Evolutionary conservation across 164 flowering plant genomes (phyloP).

Genomic region (Dillenia turbinata): DNA sequence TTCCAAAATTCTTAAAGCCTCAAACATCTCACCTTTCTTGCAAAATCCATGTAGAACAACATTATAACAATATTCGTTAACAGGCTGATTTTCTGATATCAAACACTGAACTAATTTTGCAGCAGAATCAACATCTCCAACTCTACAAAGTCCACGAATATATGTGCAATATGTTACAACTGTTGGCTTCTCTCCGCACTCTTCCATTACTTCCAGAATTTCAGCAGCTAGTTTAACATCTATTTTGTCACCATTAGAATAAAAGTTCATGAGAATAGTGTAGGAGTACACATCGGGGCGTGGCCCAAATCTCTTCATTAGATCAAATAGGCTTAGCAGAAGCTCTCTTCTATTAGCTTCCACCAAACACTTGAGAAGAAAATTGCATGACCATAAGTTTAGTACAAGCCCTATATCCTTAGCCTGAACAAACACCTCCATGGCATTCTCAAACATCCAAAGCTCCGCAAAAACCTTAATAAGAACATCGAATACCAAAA

Average conservation of each 20-base stretch:
- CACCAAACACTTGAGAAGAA: slow-evolving; percentile 37
- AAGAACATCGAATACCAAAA: slow-evolving; percentile 22
- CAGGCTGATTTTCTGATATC: slow-evolving; percentile 18
- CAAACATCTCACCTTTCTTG: slow-evolving; percentile 28
- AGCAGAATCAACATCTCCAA: slow-evolving; percentile 41
- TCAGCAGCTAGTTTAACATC: slow-evolving; percentile 30
- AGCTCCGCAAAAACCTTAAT: slow-evolving; percentile 36
- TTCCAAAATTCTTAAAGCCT: slow-evolving; percentile 40
- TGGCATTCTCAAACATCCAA: slow-evolving; percentile 32
- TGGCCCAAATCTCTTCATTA: slow-evolving; percentile 34
- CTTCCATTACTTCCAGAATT: slow-evolving; percentile 42
- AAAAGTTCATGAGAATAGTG: slow-evolving; percentile 37
- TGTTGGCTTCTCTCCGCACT: slow-evolving; percentile 30
- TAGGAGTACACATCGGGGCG: slow-evolving; percentile 34
- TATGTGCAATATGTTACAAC: slow-evolving; percentile 44
- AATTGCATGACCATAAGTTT: slow-evolving; percentile 29
- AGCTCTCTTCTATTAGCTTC: slow-evolving; percentile 24
- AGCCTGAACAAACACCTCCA: slow-evolving; percentile 26
- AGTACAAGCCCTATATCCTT: slow-evolving; percentile 25
- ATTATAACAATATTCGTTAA: slow-evolving; percentile 50
- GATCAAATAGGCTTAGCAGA: slow-evolving; percentile 26
- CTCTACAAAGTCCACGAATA: slow-evolving; percentile 42
- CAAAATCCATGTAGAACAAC: slow-evolving; percentile 49
- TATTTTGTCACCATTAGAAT: slow-evolving; percentile 18
- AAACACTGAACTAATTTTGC: slow-evolving; percentile 21